Conservation (phyloP, 2,329 filamentous ascomycete species). For the Mariannaea elegans region DNA sequence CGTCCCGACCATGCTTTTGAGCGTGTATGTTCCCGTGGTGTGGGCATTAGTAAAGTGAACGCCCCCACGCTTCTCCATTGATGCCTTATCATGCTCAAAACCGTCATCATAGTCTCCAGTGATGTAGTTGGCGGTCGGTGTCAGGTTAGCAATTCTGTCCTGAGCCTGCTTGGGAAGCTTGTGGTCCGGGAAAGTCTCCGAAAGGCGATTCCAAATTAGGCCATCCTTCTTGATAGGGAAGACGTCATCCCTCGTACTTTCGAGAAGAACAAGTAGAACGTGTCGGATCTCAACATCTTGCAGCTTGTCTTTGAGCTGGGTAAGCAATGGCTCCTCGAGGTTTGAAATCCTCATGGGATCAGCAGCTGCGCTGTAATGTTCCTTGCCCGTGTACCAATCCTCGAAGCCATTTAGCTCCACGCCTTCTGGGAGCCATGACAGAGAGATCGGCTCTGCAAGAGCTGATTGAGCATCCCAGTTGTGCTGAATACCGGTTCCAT, state of each 20-base stretch:
- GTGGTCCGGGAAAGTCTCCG: conserved; percentile 32
- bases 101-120: conserved; percentile 49
- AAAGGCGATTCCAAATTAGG: conserved; percentile 44
- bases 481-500: conserved; percentile 31
- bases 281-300: conserved; percentile 49
- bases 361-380: conserved; percentile 44
- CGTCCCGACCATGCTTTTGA: conserved; percentile 53
- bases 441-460: conserved; percentile 29
- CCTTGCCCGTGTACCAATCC: conserved; percentile 39
- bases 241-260: conserved; percentile 53
- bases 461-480: conserved; percentile 44
- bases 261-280: conserved; percentile 51
- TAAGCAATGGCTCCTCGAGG: conserved; percentile 40
- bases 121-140: conserved; percentile 42
- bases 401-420: conserved; percentile 33
- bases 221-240: conserved; percentile 52
- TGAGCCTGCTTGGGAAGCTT: conserved; percentile 42
- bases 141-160: conserved; percentile 34
- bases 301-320: conserved; percentile 32
- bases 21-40: conserved; percentile 53
- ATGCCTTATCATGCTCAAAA: conserved; percentile 38
- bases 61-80: conserved; percentile 46
- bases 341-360: conserved; percentile 52
- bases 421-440: conserved; percentile 40
- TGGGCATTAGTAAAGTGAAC: conserved; percentile 52